Evolutionary conservation across 1,284 basidiomycete species (phyloP).

Genomic region (Anthracocystis walkeri): DNA sequence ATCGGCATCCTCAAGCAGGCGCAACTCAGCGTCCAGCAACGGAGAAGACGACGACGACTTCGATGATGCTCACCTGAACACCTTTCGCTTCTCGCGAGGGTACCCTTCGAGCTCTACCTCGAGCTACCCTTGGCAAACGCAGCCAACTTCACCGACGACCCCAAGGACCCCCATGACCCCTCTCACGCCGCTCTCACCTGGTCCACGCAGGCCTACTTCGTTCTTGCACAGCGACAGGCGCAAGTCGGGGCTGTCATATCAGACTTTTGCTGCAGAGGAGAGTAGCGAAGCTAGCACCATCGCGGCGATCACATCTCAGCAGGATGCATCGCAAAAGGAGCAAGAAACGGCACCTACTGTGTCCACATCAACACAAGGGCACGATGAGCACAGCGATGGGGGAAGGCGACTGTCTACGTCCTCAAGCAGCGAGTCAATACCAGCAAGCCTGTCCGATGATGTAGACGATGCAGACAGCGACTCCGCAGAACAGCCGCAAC

Average conservation of each 20-base stretch:
- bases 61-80: slow-evolving; percentile 2
- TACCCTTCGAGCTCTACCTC: slow-evolving; percentile 4
- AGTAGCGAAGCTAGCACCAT: no score
- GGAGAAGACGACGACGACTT: slow-evolving; percentile 19
- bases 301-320: background rate
- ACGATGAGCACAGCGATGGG: background rate
- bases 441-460: slow-evolving; percentile 2
- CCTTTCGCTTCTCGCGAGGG: slow-evolving; percentile 7
- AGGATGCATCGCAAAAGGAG: background rate
- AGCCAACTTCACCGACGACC: slow-evolving; percentile 6
- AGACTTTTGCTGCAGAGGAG: no score
- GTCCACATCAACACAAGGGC: background rate
- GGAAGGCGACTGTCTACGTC: background rate
- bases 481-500: background rate
- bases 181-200: background rate
- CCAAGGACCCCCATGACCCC: slow-evolving; percentile 3
- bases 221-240: background rate
- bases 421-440: slow-evolving; percentile 6
- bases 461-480: background rate
- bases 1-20: background rate
- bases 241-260: background rate
- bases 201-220: background rate
- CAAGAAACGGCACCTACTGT: background rate
- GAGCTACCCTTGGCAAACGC: background rate
- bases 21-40: slow-evolving; percentile 7